Percentiles rank a stretch among this genome's conserved stretches.
phyloP scores from a whole-genome alignment of 345 rosid species.

The Barbarea vulgaris region DNA sequence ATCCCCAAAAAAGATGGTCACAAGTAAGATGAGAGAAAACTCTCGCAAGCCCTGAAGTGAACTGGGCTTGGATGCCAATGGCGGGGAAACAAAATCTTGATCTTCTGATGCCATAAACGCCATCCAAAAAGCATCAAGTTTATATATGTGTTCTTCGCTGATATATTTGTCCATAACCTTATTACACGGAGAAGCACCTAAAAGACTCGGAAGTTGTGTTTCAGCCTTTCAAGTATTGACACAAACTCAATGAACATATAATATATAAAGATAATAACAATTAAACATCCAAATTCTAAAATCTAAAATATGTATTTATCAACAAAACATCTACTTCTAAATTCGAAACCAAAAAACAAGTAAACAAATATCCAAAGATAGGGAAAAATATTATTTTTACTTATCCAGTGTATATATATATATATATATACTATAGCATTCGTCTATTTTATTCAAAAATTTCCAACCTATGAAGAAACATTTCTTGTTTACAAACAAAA shows the following conservation, averaged over 20 bases:
- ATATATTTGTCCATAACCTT: neutral
- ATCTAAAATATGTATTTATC: neutral
- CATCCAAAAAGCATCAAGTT: too few relatives aligned
- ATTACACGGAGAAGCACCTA: neutral
- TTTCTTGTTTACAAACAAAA: slow-evolving; percentile 3
- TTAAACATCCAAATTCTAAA: neutral
- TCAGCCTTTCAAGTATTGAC: too few relatives aligned
- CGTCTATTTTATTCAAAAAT: slow-evolving; percentile 15
- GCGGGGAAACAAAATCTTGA: too few relatives aligned
- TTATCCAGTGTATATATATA: neutral
- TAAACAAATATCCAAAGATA: neutral
- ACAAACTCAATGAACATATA: too few relatives aligned
- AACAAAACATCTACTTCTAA: neutral
- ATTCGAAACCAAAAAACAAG: neutral
- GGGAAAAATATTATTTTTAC: neutral
- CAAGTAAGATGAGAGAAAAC: too few relatives aligned
- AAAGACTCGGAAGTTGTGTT: neutral
- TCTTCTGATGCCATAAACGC: too few relatives aligned
- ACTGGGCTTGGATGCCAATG: too few relatives aligned
- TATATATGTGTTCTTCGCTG: neutral
- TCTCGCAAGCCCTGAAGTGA: too few relatives aligned
- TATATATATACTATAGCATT: neutral
- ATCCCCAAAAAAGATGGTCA: too few relatives aligned
- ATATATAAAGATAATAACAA: too few relatives aligned
- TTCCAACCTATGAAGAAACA: slow-evolving; percentile 9